Evolutionary conservation across 805 yeast genomes (phyloP), one percentile per base, ranked within the genome.

Genomic region (Lachancea waltii): DNA sequence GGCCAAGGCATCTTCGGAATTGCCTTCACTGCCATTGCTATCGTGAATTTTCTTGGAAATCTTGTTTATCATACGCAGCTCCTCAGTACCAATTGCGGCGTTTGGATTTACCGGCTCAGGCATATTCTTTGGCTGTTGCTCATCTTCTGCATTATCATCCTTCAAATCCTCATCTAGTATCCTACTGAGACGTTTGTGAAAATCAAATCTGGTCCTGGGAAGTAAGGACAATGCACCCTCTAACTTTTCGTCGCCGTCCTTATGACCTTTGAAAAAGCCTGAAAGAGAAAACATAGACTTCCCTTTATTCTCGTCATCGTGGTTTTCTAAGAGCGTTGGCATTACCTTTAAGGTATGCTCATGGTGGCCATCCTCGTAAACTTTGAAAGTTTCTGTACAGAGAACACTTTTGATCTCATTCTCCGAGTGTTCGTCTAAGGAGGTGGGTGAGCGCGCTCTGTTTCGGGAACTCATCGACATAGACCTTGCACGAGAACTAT

Each of bases 21-120:
- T 19, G 22, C 23, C 27, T 49, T 58, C 43, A 55, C 56, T 10
- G 3, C 22, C 26, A 3, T 14, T 59, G 1, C 68, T 67, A 38
- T 64, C 62, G 36, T 70, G 70, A 36, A 74, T 74, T 43, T 64
- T 68, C 11, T 65, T 70, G 30, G 70, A 64, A 47, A 75, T 56
- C 32, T 65, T 61, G 44, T 72, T 69, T 36, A 74, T 75, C 41
- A 74, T 49, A 26, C 63, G 63, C 33, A 73, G 58, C 45, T 74
- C 78, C 9, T 66, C 64, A 23, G 65, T 65, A 18, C 77, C 77
- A 24, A 75, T 73, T 2, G 75, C 75, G 0, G 72, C 67, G 8
- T 41, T 35, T 19, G 56, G 49, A 32, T 56, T 56, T 7, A 58
- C 57, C 5, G 56, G 49, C 16, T 40, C 42, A 6, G 58, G 56